These are phyloP conservation scores for Vigna angularis DNA, from an alignment of 306 rosid genomes.

Conservation along the genomic window DNA sequence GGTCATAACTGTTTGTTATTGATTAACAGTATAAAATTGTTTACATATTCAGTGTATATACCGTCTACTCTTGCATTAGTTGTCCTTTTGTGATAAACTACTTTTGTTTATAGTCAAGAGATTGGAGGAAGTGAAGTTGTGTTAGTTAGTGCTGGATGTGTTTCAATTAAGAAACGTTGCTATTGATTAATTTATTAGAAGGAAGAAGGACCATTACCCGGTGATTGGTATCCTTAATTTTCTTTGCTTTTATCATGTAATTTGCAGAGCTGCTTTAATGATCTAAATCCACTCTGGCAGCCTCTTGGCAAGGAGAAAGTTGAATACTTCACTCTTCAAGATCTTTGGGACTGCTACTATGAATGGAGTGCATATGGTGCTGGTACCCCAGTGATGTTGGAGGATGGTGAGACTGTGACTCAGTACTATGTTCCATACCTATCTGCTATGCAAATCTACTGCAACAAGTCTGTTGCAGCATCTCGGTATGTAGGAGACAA, in stretches of 20 bases:
- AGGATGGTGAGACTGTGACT: conserved; percentile 50
- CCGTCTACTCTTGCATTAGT: not conserved
- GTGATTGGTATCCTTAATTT: conserved; percentile 20
- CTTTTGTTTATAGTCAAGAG: not conserved
- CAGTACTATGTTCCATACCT: conserved; percentile 78
- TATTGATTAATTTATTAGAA: conserved; percentile 2
- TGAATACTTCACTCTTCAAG: conserved; percentile 62
- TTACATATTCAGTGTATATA: not conserved
- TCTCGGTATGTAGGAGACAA: conserved; percentile 53
- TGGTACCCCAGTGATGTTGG: conserved; percentile 57
- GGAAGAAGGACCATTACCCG: conserved; percentile 9
- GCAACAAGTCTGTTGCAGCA: conserved; percentile 56
- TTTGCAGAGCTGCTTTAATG: conserved; percentile 62
- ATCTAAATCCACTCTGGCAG: conserved; percentile 63
- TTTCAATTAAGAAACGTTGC: not conserved
- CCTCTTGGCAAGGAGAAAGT: conserved; percentile 59
- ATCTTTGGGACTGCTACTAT: conserved; percentile 72
- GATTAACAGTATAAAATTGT: not conserved
- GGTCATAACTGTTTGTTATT: not conserved
- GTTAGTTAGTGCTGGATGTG: not conserved
- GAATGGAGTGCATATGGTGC: conserved; percentile 92
- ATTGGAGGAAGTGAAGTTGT: not conserved
- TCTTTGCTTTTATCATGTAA: conserved; percentile 10
- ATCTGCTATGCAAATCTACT: conserved; percentile 75
- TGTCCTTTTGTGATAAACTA: not conserved